Evolutionary conservation across 2,329 filamentous ascomycete species (phyloP), one percentile per base, ranked within the genome.

Genomic region (Herpotrichia juniperi): DNA sequence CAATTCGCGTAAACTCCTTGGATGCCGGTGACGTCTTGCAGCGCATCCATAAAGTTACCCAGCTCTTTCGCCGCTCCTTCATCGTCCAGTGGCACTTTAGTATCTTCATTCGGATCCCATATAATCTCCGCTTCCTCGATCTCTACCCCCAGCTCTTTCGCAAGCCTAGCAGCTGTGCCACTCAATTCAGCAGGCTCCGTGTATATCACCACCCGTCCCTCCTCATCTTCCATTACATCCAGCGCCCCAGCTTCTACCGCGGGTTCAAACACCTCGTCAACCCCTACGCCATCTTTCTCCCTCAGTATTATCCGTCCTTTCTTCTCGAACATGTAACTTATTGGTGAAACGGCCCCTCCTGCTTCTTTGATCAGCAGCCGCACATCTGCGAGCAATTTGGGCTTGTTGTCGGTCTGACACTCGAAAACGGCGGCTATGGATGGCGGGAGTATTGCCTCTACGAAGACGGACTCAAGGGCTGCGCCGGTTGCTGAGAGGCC

Each of bases 161-260:
- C 80, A n/a, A 96, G 69, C 11, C 79, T 78, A 54, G 89, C 81
- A 2, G 85, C 86, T 1, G 88, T 84, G 16, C 83, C 78, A 50
- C 83, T 87, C 0, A 87, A 89, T 54, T 83, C 80, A 9, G 79
- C 82, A 0, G 89, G 86, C 60, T 88, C 84, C 0, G 88, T 90
- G 74, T 83, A 89, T 0, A 96, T 78, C 4, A 93, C 78, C 17
- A 94, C 81, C 46, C 84, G 82, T 3, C 86, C 88, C n/a, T 90
- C 83, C 3, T 82, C 82, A 56, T 90, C 86, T 47, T 81, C 78
- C 53, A 89, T 82, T 0, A 92, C 81, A 59, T 93, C 89, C 59
- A 89, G 85, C 1, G 88, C 90, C 9, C 92, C 93, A 9, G 89
- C 89, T 67, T 97, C 93, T 45, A 97, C 86, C 5, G 90, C 91